phyloP scores from a whole-genome alignment of 768 basidiomycete genomes.

The Lentinula raphanica region DNA sequence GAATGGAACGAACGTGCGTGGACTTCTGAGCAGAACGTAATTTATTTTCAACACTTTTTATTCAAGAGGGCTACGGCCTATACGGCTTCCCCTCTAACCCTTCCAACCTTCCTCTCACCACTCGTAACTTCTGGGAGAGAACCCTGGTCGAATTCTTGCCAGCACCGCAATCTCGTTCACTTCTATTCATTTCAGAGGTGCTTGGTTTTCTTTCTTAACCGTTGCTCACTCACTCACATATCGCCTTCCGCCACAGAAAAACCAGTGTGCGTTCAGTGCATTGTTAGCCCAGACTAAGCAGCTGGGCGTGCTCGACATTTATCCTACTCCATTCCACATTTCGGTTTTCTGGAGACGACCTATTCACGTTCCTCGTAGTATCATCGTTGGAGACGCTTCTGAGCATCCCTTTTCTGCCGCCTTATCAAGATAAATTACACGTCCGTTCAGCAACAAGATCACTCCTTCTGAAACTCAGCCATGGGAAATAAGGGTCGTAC shows the following conservation, averaged over 20 bases:
- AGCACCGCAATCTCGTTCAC: not conserved
- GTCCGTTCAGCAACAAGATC: not conserved
- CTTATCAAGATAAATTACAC: not conserved
- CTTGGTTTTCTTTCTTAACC: not conserved
- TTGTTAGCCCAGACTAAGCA: not conserved
- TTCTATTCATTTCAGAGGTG: not conserved
- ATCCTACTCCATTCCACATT: not conserved
- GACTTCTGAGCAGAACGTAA: not conserved
- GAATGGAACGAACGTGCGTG: not conserved
- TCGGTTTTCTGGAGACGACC: not conserved
- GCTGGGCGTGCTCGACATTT: not conserved
- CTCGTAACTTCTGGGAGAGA: constrained; percentile 10
- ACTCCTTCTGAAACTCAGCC: constrained; percentile 2
- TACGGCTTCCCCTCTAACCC: not conserved
- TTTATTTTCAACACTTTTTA: not conserved
- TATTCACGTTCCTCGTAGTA: not conserved
- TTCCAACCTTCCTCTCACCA: not conserved
- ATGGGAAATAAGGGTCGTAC: constrained; percentile 72
- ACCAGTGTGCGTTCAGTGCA: not conserved
- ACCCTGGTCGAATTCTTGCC: constrained; percentile 7
- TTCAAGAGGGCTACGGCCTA: not conserved
- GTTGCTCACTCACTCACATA: not conserved
- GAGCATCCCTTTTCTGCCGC: not conserved
- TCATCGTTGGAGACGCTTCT: not conserved
- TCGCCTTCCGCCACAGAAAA: not conserved